phyloP scores from a whole-genome alignment of 2,329 filamentous ascomycete species.

The Gremmenia infestans region DNA sequence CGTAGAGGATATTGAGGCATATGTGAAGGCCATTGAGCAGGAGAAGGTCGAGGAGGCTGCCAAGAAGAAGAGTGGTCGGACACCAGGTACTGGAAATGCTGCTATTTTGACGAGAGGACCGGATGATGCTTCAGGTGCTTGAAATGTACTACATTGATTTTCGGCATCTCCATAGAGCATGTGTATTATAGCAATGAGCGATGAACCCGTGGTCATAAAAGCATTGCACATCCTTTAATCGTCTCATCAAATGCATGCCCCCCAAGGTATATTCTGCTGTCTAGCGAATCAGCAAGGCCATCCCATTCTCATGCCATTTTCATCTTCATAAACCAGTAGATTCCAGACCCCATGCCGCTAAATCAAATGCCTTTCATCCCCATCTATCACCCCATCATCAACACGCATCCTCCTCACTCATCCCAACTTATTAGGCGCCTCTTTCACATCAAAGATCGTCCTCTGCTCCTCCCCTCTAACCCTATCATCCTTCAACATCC shows the following conservation, averaged over 20 bases:
- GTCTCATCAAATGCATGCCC: background rate
- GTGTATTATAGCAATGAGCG: constrained; percentile 33
- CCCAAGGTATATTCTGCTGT: constrained; percentile 1
- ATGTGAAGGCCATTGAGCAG: constrained; percentile 97
- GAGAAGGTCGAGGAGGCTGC: constrained; percentile 99
- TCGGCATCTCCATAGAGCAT: constrained; percentile 24
- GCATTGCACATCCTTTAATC: background rate
- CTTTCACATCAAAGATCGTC: constrained; percentile 71
- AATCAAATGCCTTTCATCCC: constrained; percentile 20
- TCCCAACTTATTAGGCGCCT: constrained; percentile 70
- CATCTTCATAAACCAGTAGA: constrained; percentile 9
- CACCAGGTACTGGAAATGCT: constrained; percentile 63
- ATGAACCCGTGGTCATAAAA: constrained; percentile 16
- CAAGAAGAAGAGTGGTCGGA: constrained; percentile 85
- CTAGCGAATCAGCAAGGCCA: background rate
- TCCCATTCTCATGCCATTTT: background rate
- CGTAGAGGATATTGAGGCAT: constrained; percentile 91
- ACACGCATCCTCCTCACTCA: constrained; percentile 37
- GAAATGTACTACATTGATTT: constrained; percentile 10
- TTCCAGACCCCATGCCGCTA: constrained; percentile 27
- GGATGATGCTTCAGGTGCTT: constrained; percentile 30
- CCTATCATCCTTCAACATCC: constrained; percentile 91
- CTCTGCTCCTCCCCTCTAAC: constrained; percentile 52
- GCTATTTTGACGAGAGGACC: constrained; percentile 67
- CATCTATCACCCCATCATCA: background rate